Evolutionary conservation across 495 filamentous ascomycete species (phyloP), one percentile per base, ranked within the genome.

Genomic region (Penicillium salamii): DNA sequence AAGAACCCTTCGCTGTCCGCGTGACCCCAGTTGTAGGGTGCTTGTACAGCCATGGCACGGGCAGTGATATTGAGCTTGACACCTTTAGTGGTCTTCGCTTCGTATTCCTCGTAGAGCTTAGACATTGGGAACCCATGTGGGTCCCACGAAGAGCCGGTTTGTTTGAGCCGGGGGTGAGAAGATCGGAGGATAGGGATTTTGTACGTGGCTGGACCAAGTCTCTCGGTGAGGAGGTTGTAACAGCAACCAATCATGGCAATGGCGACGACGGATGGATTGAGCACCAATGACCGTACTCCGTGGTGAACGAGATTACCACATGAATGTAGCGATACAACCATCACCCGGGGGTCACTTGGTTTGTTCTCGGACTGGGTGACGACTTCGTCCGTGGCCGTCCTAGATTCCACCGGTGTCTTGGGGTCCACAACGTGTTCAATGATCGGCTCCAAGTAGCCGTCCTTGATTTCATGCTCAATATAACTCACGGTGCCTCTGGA

Each of bases 281-380:
- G 61, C 12, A 88, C 66, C 35, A 98, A 76, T 3, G 93, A 93
- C 5, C 88, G 86, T 34, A 98, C 83, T 2, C 88, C 93, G 60
- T 95, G 91, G 59, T 98, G 93, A n/a, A 92, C 81, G 12, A 98
- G 83, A 59, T 97, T 97, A 45, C 93, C 93, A 66, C 93, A 98
- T 15, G 91, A 96, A 65, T 98, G 93, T 39, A 98, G 87, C 0
- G 93, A 97, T 2, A 96, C 85, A 18, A 95, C 85, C 83, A 97
- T 89, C 26, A 96, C 71, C 24, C 74, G 76, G 3, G 70, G 57
- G 29, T 74, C 59, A 34, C 32, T 54, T 11, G 51, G 43, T 46
- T 56, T 46, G 37, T 58, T 36, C 7, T 45, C 24, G 17, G 54
- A 19, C 19, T 58, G 32, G 1, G 36, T 14, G 21, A 42, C 32